Base-by-base conservation (phyloP, 352 stramenopile genomes). In the Hyaloperonospora brassicae region DNA sequence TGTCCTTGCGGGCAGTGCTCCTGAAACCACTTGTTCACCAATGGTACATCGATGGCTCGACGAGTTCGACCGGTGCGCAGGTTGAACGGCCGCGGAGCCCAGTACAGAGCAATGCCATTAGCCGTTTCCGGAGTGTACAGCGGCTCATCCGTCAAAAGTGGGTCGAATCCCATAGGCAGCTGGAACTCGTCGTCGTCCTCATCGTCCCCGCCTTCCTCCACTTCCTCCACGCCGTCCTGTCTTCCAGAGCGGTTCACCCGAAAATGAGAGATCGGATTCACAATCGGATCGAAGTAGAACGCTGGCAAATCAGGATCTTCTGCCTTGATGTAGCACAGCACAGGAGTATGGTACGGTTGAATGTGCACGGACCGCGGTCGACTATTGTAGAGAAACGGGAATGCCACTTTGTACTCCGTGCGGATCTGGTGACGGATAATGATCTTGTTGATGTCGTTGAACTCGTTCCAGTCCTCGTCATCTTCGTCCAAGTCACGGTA, bases 371-470 rank as follows among this genome's bases (percentile, higher is more conserved):
- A 95, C 2, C 96, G 79, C 36, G 97, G 97, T 39, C 97, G 79
- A 50, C 91, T 98, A 68, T 99, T 99, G 85, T 99, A 99, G 40
- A 99, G 71, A 66, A 98, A 98, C 13, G 96, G 96, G 70, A 99
- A 99, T 9, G 96, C 96, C 63, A 99, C 97, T 53, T 96, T 95
- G 77, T 99, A 99, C 71, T 99, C 97, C 3, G 95, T 98, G 22
- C 97, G 87, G 64, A 99, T 99, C 60, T 97, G 95, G 68, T 98
- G 87, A 5, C 97, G 93, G 62, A 99, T 98, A 68, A 99, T 98
- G 66, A 99, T 99, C 76, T 99, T 99, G 73, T 98, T 98, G 68
- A 99, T 98, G 72, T 99, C 97, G 61, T 99, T 99, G 75, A 99
- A 99, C 69, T 99, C 97, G 79, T 99, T 99, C 97, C 97, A 99